A percentile compares a stretch with the other conserved stretches of the same genome.
Conservation (phyloP, 2,329 filamentous ascomycete species). For the Fusarium nematophilum region DNA sequence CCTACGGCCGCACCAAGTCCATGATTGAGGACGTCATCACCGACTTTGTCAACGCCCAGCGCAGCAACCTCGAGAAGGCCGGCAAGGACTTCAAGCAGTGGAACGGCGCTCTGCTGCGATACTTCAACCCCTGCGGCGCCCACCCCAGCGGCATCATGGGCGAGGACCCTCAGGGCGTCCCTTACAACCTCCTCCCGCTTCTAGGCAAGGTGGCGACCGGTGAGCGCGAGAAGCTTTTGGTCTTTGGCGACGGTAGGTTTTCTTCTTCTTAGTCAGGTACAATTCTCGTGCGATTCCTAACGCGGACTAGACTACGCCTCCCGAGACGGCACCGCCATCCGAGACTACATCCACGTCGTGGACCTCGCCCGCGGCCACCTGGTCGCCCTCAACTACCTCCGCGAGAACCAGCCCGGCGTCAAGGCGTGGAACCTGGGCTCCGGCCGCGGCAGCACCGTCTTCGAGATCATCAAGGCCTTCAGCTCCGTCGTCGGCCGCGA, state of each 20-base stretch:
- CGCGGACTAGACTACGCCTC: slow-evolving; percentile 80
- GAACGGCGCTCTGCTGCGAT: slow-evolving; percentile 93
- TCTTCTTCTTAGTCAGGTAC: no score
- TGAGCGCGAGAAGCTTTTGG: slow-evolving; percentile 91
- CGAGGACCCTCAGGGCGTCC: slow-evolving; percentile 94
- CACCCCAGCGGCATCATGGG: slow-evolving; percentile 98
- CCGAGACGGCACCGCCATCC: slow-evolving; percentile 91
- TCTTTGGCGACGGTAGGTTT: slow-evolving; percentile 89
- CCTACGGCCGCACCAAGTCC: slow-evolving; percentile 96
- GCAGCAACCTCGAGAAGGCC: slow-evolving; percentile 82
- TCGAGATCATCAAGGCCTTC: slow-evolving; percentile 97
- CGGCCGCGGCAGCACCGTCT: slow-evolving; percentile 93
- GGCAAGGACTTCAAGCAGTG: slow-evolving; percentile 83
- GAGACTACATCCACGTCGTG: slow-evolving; percentile 97
- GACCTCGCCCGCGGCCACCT: slow-evolving; percentile 90
- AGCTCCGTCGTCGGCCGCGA: slow-evolving; percentile 85
- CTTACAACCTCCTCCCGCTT: slow-evolving; percentile 94
- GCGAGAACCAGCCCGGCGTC: slow-evolving; percentile 85
- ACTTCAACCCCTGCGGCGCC: slow-evolving; percentile 97
- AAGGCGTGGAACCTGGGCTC: slow-evolving; percentile 97
- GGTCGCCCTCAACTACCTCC: slow-evolving; percentile 89
- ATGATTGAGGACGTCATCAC: slow-evolving; percentile 92
- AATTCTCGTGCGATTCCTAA: slow-evolving; percentile 28
- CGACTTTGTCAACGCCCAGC: slow-evolving; percentile 88
- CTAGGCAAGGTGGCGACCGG: slow-evolving; percentile 96